phyloP scores from a whole-genome alignment of 352 stramenopile species.

The Phytophthora litchii region DNA sequence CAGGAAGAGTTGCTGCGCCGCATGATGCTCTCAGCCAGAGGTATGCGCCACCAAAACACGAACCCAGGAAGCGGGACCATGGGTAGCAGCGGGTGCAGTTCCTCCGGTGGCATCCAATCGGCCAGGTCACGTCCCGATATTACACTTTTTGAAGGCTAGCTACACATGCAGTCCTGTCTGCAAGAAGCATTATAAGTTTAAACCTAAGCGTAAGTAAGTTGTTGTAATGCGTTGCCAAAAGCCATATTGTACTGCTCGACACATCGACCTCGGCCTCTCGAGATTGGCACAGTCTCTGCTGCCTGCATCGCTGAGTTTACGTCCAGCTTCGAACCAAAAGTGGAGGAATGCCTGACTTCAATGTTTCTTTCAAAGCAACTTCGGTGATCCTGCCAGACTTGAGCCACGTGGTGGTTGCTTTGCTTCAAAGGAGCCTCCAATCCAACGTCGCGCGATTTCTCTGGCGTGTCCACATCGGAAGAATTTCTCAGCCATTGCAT shows the following conservation, averaged over 20 bases:
- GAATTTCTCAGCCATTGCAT: slow-evolving; percentile 6
- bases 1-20: slow-evolving; percentile 49
- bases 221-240: slow-evolving; percentile 14
- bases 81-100: slow-evolving; percentile 18
- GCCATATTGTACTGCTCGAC: slow-evolving; percentile 2
- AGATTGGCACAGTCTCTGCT: slow-evolving; percentile 11
- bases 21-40: slow-evolving; percentile 46
- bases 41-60: slow-evolving; percentile 17
- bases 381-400: background rate
- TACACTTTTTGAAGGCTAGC: slow-evolving; percentile 34
- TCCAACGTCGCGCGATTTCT: no score
- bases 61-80: slow-evolving; percentile 18
- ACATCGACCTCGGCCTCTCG: slow-evolving; percentile 2
- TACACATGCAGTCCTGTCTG: slow-evolving; percentile 16
- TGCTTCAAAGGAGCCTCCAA: background rate
- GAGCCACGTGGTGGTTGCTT: background rate
- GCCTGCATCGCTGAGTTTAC: slow-evolving; percentile 2
- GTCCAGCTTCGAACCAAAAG: background rate
- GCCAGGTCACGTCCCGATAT: slow-evolving; percentile 25
- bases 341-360: slow-evolving; percentile 3
- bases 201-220: slow-evolving; percentile 23
- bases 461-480: no score
- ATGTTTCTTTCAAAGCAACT: slow-evolving; percentile 8
- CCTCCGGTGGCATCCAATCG: slow-evolving; percentile 14
- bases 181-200: slow-evolving; percentile 27